phyloP scores from a whole-genome alignment of 257 asterid species.

The Rhazya stricta region DNA sequence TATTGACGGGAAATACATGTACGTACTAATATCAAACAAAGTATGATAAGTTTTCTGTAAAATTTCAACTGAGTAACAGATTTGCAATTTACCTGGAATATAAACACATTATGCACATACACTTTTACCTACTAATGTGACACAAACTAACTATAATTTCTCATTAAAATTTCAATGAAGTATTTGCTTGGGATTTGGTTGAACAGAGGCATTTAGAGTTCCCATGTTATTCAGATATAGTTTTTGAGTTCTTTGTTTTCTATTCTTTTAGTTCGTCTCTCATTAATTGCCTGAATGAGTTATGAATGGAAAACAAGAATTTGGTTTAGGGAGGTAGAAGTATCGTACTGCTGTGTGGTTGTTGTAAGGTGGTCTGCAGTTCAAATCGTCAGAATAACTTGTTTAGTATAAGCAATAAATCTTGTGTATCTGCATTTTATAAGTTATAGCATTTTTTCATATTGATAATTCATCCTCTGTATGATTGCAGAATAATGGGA shows the following conservation, averaged over 20 bases:
- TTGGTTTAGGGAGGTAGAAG: neutral
- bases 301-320: neutral
- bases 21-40: too few relatives aligned
- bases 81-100: neutral
- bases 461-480: constrained; percentile 13
- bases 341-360: neutral
- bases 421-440: neutral
- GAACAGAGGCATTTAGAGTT: neutral
- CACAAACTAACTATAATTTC: neutral
- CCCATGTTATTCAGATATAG: neutral
- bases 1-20: neutral
- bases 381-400: neutral
- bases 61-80: neutral
- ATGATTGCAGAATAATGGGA: constrained; percentile 58
- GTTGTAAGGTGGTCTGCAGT: neutral
- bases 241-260: too few relatives aligned
- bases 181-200: neutral
- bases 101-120: neutral
- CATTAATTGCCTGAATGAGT: neutral
- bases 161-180: too few relatives aligned
- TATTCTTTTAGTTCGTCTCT: too few relatives aligned
- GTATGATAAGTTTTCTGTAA: neutral
- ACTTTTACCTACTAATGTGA: too few relatives aligned
- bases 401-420: neutral
- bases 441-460: neutral